Percentiles rank a stretch among this genome's conserved stretches.
Evolutionary conservation across 129 eudicot genomes (phyloP).

Genomic region (Scalesia atractyloides): DNA sequence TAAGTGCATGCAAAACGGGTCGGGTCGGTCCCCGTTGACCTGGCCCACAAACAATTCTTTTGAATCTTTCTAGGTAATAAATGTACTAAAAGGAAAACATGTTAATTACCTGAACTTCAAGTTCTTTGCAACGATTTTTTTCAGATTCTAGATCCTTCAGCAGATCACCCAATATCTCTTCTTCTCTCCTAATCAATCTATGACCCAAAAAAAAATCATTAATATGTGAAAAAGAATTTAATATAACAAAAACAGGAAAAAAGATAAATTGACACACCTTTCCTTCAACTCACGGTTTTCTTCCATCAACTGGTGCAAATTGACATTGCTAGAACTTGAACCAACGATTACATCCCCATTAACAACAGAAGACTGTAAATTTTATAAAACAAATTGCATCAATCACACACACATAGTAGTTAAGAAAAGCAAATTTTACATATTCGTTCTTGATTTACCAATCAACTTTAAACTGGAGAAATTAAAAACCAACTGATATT

Average conservation of each 20-base stretch:
- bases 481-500: background rate
- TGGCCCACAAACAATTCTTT: slow-evolving; percentile 1
- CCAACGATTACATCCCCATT: slow-evolving; percentile 27
- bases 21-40: background rate
- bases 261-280: slow-evolving; percentile 42
- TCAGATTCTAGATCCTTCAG: slow-evolving; percentile 54
- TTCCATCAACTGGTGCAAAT: slow-evolving; percentile 44
- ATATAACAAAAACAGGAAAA: background rate
- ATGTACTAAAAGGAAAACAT: background rate
- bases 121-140: slow-evolving; percentile 57
- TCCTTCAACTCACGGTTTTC: slow-evolving; percentile 63
- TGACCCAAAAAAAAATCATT: slow-evolving; percentile 11
- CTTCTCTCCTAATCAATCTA: slow-evolving; percentile 68
- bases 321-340: slow-evolving; percentile 20
- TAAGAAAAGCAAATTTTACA: background rate
- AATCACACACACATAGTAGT: background rate
- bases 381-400: background rate
- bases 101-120: slow-evolving; percentile 66
- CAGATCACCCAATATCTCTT: slow-evolving; percentile 54
- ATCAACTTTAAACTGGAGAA: background rate
- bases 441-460: background rate
- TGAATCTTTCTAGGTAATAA: background rate
- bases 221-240: background rate
- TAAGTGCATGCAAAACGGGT: background rate
- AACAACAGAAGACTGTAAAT: slow-evolving; percentile 38